Percentiles rank a stretch among this genome's conserved stretches.
Conservation (phyloP, 2,329 filamentous ascomycete genomes). For the Aureobasidium pullulans region DNA sequence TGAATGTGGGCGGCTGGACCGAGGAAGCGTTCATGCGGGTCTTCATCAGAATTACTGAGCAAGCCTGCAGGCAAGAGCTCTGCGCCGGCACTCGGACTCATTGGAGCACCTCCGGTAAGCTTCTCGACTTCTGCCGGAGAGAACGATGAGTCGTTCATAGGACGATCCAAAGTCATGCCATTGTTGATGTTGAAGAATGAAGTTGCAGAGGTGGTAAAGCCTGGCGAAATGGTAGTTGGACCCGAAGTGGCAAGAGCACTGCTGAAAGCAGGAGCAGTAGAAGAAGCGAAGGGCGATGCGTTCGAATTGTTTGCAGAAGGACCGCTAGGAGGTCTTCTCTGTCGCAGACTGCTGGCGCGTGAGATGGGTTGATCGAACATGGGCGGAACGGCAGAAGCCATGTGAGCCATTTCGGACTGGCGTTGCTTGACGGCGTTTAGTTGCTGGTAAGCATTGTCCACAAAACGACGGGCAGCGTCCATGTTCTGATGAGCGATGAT, state of each 20-base stretch:
- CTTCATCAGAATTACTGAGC: slow-evolving; percentile 27
- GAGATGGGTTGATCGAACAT: slow-evolving; percentile 18
- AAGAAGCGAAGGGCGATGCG: slow-evolving; percentile 33
- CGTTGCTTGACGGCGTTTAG: slow-evolving; percentile 35
- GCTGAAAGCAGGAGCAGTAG: slow-evolving; percentile 39
- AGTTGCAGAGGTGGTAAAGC: slow-evolving; percentile 41
- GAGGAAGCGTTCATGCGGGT: slow-evolving; percentile 7
- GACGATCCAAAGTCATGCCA: slow-evolving; percentile 47
- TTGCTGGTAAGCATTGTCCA: slow-evolving; percentile 47
- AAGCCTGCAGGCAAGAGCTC: slow-evolving; percentile 61
- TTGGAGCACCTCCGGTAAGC: slow-evolving; percentile 57
- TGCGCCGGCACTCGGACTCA: slow-evolving; percentile 69
- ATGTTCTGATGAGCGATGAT: slow-evolving; percentile 23
- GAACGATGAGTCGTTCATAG: slow-evolving; percentile 36
- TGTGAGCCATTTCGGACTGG: slow-evolving; percentile 32
- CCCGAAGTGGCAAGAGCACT: slow-evolving; percentile 22
- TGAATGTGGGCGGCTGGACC: slow-evolving; percentile 11
- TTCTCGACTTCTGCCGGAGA: slow-evolving; percentile 57
- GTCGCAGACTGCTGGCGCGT: slow-evolving; percentile 20
- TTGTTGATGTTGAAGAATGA: slow-evolving; percentile 53
- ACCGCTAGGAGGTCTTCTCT: slow-evolving; percentile 31
- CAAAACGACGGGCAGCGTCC: slow-evolving; percentile 26
- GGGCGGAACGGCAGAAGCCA: slow-evolving; percentile 27
- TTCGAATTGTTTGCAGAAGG: slow-evolving; percentile 21
- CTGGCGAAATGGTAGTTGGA: slow-evolving; percentile 44